A percentile compares a stretch with the other conserved stretches of the same genome.
These are phyloP conservation scores for Xanthoconium separans DNA, from an alignment of 1,284 basidiomycete genomes.

Conservation along the genomic window DNA sequence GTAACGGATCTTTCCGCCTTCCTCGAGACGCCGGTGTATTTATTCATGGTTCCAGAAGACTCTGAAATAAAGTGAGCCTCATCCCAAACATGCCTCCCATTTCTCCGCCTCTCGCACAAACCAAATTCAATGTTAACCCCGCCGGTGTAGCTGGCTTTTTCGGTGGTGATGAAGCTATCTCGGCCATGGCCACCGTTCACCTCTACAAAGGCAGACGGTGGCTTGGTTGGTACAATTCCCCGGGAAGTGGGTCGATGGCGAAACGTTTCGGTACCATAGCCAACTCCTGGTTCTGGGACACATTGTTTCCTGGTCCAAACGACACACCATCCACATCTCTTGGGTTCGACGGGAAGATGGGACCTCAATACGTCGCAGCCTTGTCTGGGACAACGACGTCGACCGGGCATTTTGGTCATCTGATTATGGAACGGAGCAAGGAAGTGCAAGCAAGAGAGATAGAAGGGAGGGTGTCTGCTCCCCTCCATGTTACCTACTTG, in stretches of 20 bases:
- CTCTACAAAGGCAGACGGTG: slow-evolving; percentile 26
- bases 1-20: no score
- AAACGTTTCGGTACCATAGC: slow-evolving; percentile 30
- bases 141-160: slow-evolving; percentile 29
- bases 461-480: not conserved
- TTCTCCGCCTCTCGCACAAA: slow-evolving; percentile 1
- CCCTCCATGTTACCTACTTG: slow-evolving; percentile 18
- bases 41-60: not conserved
- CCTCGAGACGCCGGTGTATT: not conserved
- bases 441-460: not conserved
- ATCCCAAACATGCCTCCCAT: slow-evolving; percentile 13
- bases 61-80: not conserved
- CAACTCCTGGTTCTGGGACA: slow-evolving; percentile 27
- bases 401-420: not conserved
- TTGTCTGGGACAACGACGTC: slow-evolving; percentile 9
- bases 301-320: slow-evolving; percentile 26
- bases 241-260: slow-evolving; percentile 28
- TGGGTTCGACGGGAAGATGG: slow-evolving; percentile 27
- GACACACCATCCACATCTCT: slow-evolving; percentile 20
- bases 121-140: slow-evolving; percentile 20
- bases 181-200: slow-evolving; percentile 30
- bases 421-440: not conserved
- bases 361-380: slow-evolving; percentile 23
- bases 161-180: slow-evolving; percentile 33
- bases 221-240: slow-evolving; percentile 36